These are phyloP conservation scores for Zygosaccharomyces pseudorouxii DNA, from an alignment of 805 yeast genomes.

Conservation along the genomic window DNA sequence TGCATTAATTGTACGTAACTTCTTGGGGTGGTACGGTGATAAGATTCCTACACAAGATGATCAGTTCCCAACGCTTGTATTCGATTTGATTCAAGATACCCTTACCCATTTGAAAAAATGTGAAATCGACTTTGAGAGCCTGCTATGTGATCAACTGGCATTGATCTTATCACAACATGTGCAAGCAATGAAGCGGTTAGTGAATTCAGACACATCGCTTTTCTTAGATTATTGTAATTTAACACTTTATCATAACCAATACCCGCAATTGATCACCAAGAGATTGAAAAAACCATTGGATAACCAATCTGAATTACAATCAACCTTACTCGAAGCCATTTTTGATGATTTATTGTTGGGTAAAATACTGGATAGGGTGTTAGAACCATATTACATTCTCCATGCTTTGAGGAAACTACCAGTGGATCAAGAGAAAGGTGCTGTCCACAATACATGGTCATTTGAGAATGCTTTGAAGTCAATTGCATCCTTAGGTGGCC, in stretches of 20 bases:
- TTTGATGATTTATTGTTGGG: conserved; percentile 24
- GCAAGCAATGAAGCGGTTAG: conserved; percentile 4
- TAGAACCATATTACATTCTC: conserved; percentile 29
- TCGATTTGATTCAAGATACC: conserved; percentile 15
- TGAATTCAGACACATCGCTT: not conserved
- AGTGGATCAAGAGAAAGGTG: not conserved
- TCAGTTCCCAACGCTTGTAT: conserved; percentile 19
- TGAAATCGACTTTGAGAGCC: conserved; percentile 12
- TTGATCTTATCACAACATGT: conserved; percentile 23
- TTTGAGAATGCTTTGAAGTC: not conserved
- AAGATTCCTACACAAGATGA: conserved; percentile 28
- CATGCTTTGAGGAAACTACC: conserved; percentile 15
- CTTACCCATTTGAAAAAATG: conserved; percentile 7
- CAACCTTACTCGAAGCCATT: conserved; percentile 23
- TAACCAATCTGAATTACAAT: conserved; percentile 21
- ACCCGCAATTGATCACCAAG: conserved; percentile 19
- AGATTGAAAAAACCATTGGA: conserved; percentile 11
- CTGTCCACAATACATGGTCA: not conserved
- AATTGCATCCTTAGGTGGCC: not conserved
- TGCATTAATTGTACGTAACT: conserved; percentile 27
- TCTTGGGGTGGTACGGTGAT: conserved; percentile 33
- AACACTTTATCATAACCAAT: conserved; percentile 12
- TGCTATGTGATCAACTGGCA: conserved; percentile 28
- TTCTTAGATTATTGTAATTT: conserved; percentile 14
- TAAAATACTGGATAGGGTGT: conserved; percentile 21